Percentiles rank a stretch among this genome's conserved stretches.
Evolutionary conservation across 164 flowering plant genomes (phyloP).

Genomic region (Berberis vulgaris): DNA sequence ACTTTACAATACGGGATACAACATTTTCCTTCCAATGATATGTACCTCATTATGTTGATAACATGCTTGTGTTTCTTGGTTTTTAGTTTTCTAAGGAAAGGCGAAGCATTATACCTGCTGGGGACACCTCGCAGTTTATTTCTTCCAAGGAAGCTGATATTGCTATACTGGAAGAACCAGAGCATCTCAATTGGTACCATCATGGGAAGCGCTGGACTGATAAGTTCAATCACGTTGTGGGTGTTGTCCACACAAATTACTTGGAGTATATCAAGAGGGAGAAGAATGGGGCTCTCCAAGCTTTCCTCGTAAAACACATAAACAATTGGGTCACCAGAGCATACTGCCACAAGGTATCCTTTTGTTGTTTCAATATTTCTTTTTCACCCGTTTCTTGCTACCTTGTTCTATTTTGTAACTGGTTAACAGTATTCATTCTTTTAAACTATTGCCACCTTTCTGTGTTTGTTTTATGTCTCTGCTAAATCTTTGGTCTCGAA

Average conservation of each 20-base stretch:
- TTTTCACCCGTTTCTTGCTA: no score
- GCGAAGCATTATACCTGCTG: constrained; percentile 73
- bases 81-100: constrained; percentile 62
- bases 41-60: not conserved
- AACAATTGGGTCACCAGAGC: constrained; percentile 73
- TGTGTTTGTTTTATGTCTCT: not conserved
- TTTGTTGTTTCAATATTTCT: not conserved
- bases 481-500: not conserved
- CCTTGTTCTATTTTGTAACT: no score
- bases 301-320: constrained; percentile 73
- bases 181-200: constrained; percentile 78
- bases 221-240: constrained; percentile 79
- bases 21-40: not conserved
- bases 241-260: constrained; percentile 76
- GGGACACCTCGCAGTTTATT: constrained; percentile 74
- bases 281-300: constrained; percentile 71
- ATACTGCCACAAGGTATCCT: constrained; percentile 61
- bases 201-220: constrained; percentile 86
- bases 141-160: constrained; percentile 78
- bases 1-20: not conserved
- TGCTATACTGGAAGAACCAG: constrained; percentile 84
- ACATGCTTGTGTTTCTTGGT: constrained; percentile 8
- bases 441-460: no score
- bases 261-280: constrained; percentile 79
- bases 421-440: no score